Conservation (phyloP, 441 rosid species). For the Monsonia emarginata region DNA sequence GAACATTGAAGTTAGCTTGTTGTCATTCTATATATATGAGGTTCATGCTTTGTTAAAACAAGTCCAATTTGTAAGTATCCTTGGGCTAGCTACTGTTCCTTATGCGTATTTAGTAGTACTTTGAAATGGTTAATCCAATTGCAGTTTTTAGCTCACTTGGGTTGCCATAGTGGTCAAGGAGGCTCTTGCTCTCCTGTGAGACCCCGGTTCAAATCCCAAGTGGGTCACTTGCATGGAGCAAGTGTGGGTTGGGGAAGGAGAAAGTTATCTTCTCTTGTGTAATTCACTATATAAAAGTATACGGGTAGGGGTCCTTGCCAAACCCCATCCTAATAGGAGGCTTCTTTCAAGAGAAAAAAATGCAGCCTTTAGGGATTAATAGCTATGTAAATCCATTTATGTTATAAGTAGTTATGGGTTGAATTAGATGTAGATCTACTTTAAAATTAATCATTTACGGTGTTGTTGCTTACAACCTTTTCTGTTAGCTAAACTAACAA, state of each 20-base stretch:
- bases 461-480: neutral
- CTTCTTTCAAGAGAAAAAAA: too few species aligned
- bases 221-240: too few species aligned
- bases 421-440: slow-evolving; percentile 2
- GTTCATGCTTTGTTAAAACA: slow-evolving; percentile 4
- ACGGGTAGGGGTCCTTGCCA: too few species aligned
- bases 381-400: slow-evolving; percentile 7
- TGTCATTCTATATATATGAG: slow-evolving; percentile 4
- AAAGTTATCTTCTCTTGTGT: too few species aligned
- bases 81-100: slow-evolving; percentile 9
- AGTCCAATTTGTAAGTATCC: neutral
- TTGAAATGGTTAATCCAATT: neutral
- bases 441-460: neutral
- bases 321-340: too few species aligned
- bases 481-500: neutral
- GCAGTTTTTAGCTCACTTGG: neutral
- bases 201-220: too few species aligned
- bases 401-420: neutral
- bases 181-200: too few species aligned
- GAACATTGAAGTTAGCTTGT: neutral
- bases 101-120: neutral
- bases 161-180: too few species aligned
- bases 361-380: slow-evolving; percentile 1
- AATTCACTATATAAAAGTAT: too few species aligned
- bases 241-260: too few species aligned